These are phyloP conservation scores for Arctium lappa DNA, from an alignment of 129 eudicot species.

Conservation along the genomic window DNA sequence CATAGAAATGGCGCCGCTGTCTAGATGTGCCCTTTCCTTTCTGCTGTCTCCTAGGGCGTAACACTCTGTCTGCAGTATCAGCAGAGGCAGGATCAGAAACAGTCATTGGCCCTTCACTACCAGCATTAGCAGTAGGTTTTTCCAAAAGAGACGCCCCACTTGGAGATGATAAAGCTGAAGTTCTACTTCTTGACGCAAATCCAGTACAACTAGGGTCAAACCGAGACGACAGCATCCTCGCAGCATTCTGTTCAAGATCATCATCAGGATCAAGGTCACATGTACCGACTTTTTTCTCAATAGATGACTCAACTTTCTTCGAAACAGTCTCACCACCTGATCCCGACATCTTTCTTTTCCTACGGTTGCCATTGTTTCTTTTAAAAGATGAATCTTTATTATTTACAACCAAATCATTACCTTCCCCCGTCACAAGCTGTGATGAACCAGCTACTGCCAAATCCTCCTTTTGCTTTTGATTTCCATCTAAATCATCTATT, in stretches of 20 bases:
- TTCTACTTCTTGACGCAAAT: constrained; percentile 39
- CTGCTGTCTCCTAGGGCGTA: constrained; percentile 66
- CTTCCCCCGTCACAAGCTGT: constrained; percentile 30
- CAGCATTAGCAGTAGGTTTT: constrained; percentile 30
- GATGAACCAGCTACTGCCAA: constrained; percentile 31
- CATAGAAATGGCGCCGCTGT: constrained; percentile 84
- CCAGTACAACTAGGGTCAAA: constrained; percentile 94
- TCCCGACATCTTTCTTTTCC: constrained; percentile 51
- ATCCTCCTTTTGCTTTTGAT: constrained; percentile 20
- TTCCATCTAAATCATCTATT: constrained; percentile 25
- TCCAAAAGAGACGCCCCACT: constrained; percentile 28
- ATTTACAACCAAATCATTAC: constrained; percentile 30
- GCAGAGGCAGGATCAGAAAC: constrained; percentile 44
- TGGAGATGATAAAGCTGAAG: constrained; percentile 29
- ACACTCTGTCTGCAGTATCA: constrained; percentile 55
- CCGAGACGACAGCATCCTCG: constrained; percentile 94
- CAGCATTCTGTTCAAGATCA: constrained; percentile 94
- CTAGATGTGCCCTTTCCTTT: constrained; percentile 57
- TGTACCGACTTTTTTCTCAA: constrained; percentile 25
- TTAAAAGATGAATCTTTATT: constrained; percentile 37
- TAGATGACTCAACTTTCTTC: constrained; percentile 44
- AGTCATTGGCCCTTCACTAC: constrained; percentile 26
- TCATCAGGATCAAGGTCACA: constrained; percentile 47
- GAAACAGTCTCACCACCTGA: constrained; percentile 23
- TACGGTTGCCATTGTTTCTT: constrained; percentile 31